phyloP scores from a whole-genome alignment of 352 stramenopile genomes.

The Phytophthora melonis region DNA sequence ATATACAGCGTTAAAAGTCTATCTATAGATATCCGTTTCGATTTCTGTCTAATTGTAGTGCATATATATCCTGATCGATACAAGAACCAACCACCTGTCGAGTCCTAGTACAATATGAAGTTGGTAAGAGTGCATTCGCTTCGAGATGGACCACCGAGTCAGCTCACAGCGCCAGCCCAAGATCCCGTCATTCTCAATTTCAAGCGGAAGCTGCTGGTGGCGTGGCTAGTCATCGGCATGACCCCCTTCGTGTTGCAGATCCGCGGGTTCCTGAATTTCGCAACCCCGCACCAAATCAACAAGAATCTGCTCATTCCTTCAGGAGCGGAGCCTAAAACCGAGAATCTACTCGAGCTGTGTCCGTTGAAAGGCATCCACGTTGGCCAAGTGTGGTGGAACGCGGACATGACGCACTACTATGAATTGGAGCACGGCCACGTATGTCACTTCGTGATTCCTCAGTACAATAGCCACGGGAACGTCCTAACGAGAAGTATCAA shows the following conservation, averaged over 20 bases:
- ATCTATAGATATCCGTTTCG: too few species aligned
- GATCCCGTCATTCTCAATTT: too few species aligned
- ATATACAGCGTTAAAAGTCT: too few species aligned
- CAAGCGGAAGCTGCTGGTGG: neutral
- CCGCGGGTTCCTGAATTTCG: conserved; percentile 16
- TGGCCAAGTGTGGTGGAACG: conserved; percentile 20
- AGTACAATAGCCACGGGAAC: conserved; percentile 17
- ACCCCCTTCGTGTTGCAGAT: conserved; percentile 11
- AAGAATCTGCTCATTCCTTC: neutral
- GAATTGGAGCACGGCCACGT: neutral
- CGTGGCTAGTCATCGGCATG: conserved; percentile 11
- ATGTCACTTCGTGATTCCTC: conserved; percentile 15
- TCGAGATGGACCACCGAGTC: too few species aligned
- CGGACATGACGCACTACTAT: conserved; percentile 12
- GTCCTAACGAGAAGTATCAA: neutral
- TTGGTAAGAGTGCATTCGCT: neutral
- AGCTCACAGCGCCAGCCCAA: neutral
- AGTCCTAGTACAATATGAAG: too few species aligned
- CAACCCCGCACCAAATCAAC: conserved; percentile 15
- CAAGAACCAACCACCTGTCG: too few species aligned
- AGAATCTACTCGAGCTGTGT: conserved; percentile 1
- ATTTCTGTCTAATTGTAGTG: too few species aligned
- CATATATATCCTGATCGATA: too few species aligned
- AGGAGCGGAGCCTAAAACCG: neutral
- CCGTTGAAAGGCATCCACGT: conserved; percentile 15